Base-by-base conservation (phyloP, 2,329 filamentous ascomycete species). In the Diaporthe sp. region DNA sequence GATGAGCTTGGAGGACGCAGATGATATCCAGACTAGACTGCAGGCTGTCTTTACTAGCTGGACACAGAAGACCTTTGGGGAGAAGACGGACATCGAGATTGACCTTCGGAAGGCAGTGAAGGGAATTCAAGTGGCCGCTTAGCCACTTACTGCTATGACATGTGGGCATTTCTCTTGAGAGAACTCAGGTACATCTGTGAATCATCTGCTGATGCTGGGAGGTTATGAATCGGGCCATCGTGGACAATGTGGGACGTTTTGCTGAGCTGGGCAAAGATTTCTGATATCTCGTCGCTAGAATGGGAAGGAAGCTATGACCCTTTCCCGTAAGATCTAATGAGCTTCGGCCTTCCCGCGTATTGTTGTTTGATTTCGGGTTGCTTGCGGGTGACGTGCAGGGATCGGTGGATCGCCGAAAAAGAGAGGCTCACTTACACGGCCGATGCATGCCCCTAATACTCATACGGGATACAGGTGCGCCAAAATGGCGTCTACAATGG, bases 71-170 rank as follows among this genome's bases (percentile, higher is more conserved):
- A 39, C 22, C 8, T 49, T 68, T 67, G 70, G 62, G 13, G 17
- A 67, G 46, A 51, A 46, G 51, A 31, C 49, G 22, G 76, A 75
- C 10, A 34, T 77, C 7, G 49, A 42, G 6, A 22, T 77, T 3
- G 39, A 75, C 31, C 62, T 77, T 44, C 62, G 71, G 10, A 61
- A 31, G 19, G 46, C 53, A 51, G 61, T 73, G n/a, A 71, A 77
- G 46, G 62, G 75, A 22, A 73, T 34, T 53, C 28, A 44, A 12
- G 51, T 68, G 34, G 62, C 42, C 49, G 22, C 37, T n/a, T 72
- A 68, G 46, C 17, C 61, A 12, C 22, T 22, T 42, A n/a, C 44
- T 46, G 42, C 37, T 34, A 17, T 25, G 31, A 34, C 22, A 25
- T 42, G 49, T 25, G 17, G 58, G 19, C 19, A n/a, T 3, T 70